phyloP scores from a whole-genome alignment of 495 filamentous ascomycete species.

The Penicillium antarcticum region DNA sequence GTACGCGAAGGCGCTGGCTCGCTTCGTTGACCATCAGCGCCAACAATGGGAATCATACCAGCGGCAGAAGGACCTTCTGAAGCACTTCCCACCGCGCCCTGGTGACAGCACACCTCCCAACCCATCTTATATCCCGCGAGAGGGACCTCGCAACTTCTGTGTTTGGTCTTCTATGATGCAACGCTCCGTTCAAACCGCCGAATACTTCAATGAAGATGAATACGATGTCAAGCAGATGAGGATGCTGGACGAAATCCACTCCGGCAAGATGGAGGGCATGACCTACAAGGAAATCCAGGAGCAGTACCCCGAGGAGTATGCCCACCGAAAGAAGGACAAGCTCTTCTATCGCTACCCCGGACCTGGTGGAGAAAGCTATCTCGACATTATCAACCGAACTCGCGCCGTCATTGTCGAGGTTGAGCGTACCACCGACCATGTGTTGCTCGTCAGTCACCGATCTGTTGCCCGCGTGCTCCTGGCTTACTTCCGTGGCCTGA shows the following conservation, averaged over 20 bases:
- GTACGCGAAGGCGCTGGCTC: slow-evolving; percentile 70
- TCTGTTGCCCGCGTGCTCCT: slow-evolving; percentile 87
- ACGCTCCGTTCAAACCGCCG: slow-evolving; percentile 76
- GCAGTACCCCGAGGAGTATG: slow-evolving; percentile 73
- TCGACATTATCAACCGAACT: slow-evolving; percentile 93
- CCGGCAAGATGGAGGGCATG: slow-evolving; percentile 87
- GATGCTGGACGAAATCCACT: slow-evolving; percentile 95
- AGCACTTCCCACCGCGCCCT: slow-evolving; percentile 75
- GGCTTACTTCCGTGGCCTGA: slow-evolving; percentile 91
- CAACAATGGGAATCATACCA: slow-evolving; percentile 75
- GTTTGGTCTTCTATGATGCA: slow-evolving; percentile 98
- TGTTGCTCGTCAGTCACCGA: slow-evolving; percentile 85
- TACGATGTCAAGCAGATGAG: slow-evolving; percentile 97
- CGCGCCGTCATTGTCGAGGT: slow-evolving; percentile 96
- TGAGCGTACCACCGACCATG: slow-evolving; percentile 94
- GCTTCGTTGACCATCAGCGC: slow-evolving; percentile 73
- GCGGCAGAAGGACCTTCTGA: slow-evolving; percentile 63
- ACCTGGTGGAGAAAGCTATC: slow-evolving; percentile 90
- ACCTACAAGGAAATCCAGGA: slow-evolving; percentile 86
- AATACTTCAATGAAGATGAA: slow-evolving; percentile 93
- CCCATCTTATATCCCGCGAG: slow-evolving; percentile 63
- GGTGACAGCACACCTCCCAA: slow-evolving; percentile 95
- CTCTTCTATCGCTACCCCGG: slow-evolving; percentile 93
- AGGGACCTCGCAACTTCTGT: slow-evolving; percentile 81
- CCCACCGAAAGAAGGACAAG: slow-evolving; percentile 72